Base-by-base conservation (phyloP, 2,329 filamentous ascomycete species). In the Hirsutella minnesotensis region DNA sequence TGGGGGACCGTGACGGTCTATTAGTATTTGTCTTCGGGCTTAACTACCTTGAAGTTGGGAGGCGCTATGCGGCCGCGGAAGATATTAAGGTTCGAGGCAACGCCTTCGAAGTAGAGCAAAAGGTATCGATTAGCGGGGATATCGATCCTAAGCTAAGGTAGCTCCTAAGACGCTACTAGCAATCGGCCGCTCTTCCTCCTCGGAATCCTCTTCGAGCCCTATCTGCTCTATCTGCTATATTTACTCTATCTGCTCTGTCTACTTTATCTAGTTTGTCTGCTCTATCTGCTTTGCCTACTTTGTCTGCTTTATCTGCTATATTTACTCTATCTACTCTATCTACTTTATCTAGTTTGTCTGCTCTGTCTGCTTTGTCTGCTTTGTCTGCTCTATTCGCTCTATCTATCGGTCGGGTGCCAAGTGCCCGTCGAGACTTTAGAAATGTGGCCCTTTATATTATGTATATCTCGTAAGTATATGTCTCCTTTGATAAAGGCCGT, bases 381-480 rank as follows among this genome's bases (percentile, higher is more conserved):
- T n/a, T n/a, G n/a, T n/a, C n/a, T n/a, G n/a, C n/a, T n/a, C n/a
- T n/a, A n/a, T n/a, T n/a, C n/a, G n/a, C n/a, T n/a, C n/a, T n/a
- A n/a, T n/a, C 75, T 81, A 58, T 95, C 81, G 3, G 80, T 81
- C 1, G 92, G 92, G 62, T 90, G 86, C 92, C 92, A 98, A 33
- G 83, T 83, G 19, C 86, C 90, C 19, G 82, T 84, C 3, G 87
- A 88, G 34, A 95, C 77, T 62, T 95, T 90, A 4, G 89, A 89
- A 41, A 95, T 81, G 63, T 98, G 92, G 1, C 92, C 92, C 60
- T 95, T 96, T 4, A 92, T 98, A 59, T 96, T 89, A 63, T 95
- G 79, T 83, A 96, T 94, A 60, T 98, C 92, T 43, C 90, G 77
- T 50, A 98, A 67, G 56, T 98, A 98, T 89, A 96, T 96, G 59